These are phyloP conservation scores for Lepidium sativum DNA, from an alignment of 345 rosid species.

Conservation along the genomic window DNA sequence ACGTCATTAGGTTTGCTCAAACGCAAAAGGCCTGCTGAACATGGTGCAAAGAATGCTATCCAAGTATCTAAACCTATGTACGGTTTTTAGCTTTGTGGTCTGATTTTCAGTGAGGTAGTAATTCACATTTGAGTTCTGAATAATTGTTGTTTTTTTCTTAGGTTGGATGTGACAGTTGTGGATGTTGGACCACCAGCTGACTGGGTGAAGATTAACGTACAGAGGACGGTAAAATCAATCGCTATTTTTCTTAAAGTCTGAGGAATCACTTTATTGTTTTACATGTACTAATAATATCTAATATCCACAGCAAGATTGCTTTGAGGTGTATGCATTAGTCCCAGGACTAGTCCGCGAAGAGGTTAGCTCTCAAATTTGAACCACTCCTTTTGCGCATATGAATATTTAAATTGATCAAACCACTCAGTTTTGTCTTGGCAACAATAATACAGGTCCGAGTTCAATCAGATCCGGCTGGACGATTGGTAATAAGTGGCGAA, in stretches of 20 bases:
- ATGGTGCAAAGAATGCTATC: conserved; percentile 33
- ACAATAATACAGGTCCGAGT: conserved; percentile 60
- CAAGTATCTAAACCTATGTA: conserved; percentile 60
- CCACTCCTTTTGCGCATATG: neutral
- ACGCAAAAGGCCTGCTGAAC: conserved; percentile 56
- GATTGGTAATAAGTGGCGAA: conserved; percentile 83
- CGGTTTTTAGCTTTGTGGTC: conserved; percentile 10
- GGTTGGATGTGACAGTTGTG: conserved; percentile 51
- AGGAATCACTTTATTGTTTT: neutral
- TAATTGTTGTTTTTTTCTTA: conserved; percentile 4
- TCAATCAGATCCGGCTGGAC: conserved; percentile 93
- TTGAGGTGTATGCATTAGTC: conserved; percentile 84
- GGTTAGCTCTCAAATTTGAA: conserved; percentile 32
- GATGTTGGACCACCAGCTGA: conserved; percentile 89
- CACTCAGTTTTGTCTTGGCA: neutral
- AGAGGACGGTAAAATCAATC: conserved; percentile 44
- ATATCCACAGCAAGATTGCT: conserved; percentile 67
- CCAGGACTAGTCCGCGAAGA: conserved; percentile 93
- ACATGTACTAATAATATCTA: neutral
- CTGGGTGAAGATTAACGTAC: conserved; percentile 93
- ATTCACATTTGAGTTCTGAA: neutral
- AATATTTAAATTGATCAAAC: neutral
- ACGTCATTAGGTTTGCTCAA: conserved; percentile 53
- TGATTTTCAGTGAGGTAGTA: neutral
- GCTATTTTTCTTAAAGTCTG: neutral